A percentile compares a stretch with the other conserved stretches of the same genome.
These are phyloP conservation scores for Lolium multiflorum DNA, from an alignment of 176 grass and related monocot genomes.

Conservation along the genomic window DNA sequence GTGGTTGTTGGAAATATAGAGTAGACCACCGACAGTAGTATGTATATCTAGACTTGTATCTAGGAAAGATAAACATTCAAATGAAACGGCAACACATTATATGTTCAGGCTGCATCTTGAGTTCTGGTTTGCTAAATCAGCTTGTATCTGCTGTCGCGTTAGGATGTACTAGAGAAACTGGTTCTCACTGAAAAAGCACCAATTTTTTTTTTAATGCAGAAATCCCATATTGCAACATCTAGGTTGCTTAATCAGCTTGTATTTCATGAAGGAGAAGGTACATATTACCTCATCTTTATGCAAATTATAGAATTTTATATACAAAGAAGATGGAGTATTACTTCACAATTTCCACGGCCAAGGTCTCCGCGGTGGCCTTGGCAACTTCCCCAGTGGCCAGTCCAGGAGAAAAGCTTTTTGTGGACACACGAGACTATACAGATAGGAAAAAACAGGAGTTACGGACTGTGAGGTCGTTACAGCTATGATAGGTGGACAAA, in stretches of 20 bases:
- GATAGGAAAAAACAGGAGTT: too few species aligned
- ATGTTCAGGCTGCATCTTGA: neutral
- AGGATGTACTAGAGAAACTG: neutral
- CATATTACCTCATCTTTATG: neutral
- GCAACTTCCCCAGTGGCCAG: too few species aligned
- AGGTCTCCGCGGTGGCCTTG: too few species aligned
- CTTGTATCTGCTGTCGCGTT: neutral
- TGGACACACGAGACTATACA: too few species aligned
- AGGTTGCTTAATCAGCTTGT: neutral
- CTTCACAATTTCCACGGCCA: too few species aligned
- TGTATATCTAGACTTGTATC: conserved; percentile 11
- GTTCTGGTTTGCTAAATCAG: neutral
- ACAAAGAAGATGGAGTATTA: neutral
- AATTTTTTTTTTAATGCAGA: neutral
- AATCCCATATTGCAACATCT: neutral
- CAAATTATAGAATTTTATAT: neutral
- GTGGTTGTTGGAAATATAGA: neutral
- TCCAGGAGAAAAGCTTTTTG: too few species aligned
- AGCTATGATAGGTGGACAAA: too few species aligned
- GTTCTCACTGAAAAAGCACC: neutral
- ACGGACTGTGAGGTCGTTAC: too few species aligned
- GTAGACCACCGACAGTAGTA: neutral
- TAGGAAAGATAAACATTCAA: neutral
- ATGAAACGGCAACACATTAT: neutral
- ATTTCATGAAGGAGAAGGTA: neutral